Evolutionary conservation across 305 asterid genomes (phyloP).

Genomic region (Rubia tinctorum): DNA sequence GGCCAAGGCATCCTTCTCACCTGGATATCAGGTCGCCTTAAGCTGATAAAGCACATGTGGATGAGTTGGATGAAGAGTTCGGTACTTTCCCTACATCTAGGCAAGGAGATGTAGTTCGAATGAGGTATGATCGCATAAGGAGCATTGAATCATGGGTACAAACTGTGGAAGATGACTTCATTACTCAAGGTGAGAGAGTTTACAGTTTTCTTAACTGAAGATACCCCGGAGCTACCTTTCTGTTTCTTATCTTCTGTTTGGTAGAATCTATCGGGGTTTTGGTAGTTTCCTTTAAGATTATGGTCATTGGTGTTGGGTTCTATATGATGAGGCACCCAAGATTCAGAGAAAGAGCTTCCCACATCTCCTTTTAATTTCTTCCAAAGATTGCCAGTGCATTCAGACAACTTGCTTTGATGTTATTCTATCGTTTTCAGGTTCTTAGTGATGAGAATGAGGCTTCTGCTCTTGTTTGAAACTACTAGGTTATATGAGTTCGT

Average conservation of each 20-base stretch:
- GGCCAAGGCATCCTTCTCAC: constrained; percentile 78
- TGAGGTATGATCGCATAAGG: constrained; percentile 76
- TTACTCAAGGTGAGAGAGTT: constrained; percentile 61
- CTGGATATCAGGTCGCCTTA: constrained; percentile 76
- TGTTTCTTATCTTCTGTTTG: too few species aligned
- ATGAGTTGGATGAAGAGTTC: constrained; percentile 68
- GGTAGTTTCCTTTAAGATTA: too few species aligned
- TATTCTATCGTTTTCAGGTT: too few species aligned
- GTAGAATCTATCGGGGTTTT: too few species aligned
- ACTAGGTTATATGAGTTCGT: too few species aligned
- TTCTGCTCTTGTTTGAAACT: background rate
- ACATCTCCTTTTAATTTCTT: too few species aligned
- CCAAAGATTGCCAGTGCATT: too few species aligned
- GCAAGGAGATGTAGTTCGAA: constrained; percentile 55
- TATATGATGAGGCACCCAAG: too few species aligned
- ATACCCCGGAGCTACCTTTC: constrained; percentile 53
- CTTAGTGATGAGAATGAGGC: too few species aligned
- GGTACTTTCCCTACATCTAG: constrained; percentile 58
- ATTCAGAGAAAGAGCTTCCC: too few species aligned
- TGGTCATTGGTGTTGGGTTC: too few species aligned
- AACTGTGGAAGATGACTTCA: constrained; percentile 63
- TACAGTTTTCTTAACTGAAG: constrained; percentile 51
- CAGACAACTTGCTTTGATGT: too few species aligned
- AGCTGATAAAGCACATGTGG: constrained; percentile 64
- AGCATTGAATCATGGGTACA: constrained; percentile 80